These are phyloP conservation scores for Saccharomycopsis hybrid DNA, from an alignment of 1,139 yeast genomes.

Conservation along the genomic window DNA sequence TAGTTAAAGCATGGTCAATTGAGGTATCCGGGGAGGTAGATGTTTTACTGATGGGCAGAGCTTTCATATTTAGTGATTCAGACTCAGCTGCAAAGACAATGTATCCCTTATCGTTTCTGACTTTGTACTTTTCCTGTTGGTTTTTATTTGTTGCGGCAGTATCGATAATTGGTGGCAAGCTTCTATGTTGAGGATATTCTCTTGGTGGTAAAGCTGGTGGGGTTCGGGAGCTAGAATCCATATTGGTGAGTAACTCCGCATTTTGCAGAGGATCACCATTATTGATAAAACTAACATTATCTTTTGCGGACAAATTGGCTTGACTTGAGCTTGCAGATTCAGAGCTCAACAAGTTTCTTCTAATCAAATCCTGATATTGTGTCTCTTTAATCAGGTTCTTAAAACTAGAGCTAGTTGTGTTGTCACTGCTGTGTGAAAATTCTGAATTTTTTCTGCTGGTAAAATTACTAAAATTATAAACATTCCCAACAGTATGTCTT, in stretches of 20 bases:
- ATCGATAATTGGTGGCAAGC: too few relatives aligned
- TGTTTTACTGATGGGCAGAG: slow-evolving; percentile 6
- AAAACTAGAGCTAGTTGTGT: slow-evolving; percentile 6
- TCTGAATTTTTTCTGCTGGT: not conserved
- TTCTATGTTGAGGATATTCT: not conserved
- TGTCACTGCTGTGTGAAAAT: not conserved
- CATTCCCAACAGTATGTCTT: not conserved
- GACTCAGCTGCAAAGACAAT: slow-evolving; percentile 16
- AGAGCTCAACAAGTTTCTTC: slow-evolving; percentile 2
- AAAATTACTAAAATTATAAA: slow-evolving; percentile 1
- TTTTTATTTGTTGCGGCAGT: not conserved
- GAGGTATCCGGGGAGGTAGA: not conserved
- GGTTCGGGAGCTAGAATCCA: too few relatives aligned
- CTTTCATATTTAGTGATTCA: slow-evolving; percentile 6
- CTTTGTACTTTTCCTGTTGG: not conserved
- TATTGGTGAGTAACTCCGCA: too few relatives aligned
- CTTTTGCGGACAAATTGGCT: not conserved
- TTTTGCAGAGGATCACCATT: too few relatives aligned
- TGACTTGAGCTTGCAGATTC: not conserved
- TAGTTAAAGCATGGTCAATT: not conserved
- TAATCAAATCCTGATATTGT: slow-evolving; percentile 6
- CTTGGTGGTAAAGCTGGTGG: too few relatives aligned
- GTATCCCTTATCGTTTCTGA: slow-evolving; percentile 6
- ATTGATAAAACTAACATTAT: too few relatives aligned
- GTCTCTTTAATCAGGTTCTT: slow-evolving; percentile 4